Conservation (phyloP, 352 stramenopile genomes). For the Albugo candida region DNA sequence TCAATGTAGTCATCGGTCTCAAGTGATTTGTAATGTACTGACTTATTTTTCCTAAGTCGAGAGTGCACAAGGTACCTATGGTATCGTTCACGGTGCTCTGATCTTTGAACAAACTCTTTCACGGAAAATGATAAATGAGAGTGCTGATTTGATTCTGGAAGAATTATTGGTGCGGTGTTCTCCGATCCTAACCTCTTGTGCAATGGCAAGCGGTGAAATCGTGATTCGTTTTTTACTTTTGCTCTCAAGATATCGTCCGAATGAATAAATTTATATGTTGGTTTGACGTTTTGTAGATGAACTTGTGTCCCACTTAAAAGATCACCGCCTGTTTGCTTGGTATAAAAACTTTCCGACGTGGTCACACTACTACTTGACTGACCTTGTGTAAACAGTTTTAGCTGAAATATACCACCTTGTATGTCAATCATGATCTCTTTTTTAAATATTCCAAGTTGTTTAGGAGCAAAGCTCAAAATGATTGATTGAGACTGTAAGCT, state of each 20-base stretch:
- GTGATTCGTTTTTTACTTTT: constrained; percentile 24
- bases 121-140: constrained; percentile 71
- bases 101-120: constrained; percentile 46
- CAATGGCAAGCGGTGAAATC: constrained; percentile 37
- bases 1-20: constrained; percentile 5
- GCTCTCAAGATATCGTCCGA: constrained; percentile 41
- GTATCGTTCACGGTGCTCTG: constrained; percentile 47
- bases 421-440: constrained; percentile 1
- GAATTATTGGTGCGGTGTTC: constrained; percentile 46
- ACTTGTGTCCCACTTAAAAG: constrained; percentile 42
- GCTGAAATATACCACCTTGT: too few relatives aligned
- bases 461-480: constrained; percentile 76
- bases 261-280: constrained; percentile 81
- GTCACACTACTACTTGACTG: too few relatives aligned
- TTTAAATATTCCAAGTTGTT: constrained; percentile 63
- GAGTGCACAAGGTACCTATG: constrained; percentile 36
- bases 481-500: constrained; percentile 76
- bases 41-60: constrained; percentile 14
- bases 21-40: constrained; percentile 14
- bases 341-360: not conserved
- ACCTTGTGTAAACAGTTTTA: too few relatives aligned
- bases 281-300: constrained; percentile 66
- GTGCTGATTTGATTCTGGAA: constrained; percentile 73
- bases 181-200: constrained; percentile 43
- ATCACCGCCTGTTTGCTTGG: constrained; percentile 1